These are phyloP conservation scores for Trypanosoma scelopori DNA, from an alignment of 208 protist species.

Conservation along the genomic window DNA sequence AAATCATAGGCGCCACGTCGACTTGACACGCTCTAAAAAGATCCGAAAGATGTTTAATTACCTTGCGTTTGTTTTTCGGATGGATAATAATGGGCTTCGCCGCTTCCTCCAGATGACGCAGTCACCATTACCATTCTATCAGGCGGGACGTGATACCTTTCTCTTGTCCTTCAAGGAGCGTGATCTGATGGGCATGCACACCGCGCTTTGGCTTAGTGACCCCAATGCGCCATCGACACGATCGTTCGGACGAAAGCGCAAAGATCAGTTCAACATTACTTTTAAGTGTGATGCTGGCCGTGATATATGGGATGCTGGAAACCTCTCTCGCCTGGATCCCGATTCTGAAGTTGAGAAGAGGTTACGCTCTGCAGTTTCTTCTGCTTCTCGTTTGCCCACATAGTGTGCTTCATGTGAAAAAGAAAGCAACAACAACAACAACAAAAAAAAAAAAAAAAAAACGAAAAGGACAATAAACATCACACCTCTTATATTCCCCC, in stretches of 20 bases:
- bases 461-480: too few species aligned
- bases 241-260: constrained; percentile 15
- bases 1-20: not conserved
- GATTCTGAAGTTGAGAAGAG: constrained; percentile 4
- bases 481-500: too few species aligned
- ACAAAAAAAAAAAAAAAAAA: constrained; percentile 5
- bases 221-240: constrained; percentile 10
- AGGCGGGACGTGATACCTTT: constrained; percentile 32
- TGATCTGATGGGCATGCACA: constrained; percentile 31
- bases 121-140: constrained; percentile 35
- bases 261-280: constrained; percentile 26
- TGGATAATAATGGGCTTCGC: constrained; percentile 31
- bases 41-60: constrained; percentile 38
- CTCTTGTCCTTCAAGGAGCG: constrained; percentile 22
- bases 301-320: constrained; percentile 18
- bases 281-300: constrained; percentile 29
- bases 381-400: not conserved
- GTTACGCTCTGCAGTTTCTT: constrained; percentile 1
- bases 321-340: not conserved
- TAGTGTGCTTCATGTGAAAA: not conserved
- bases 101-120: constrained; percentile 35
- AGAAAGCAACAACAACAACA: too few species aligned
- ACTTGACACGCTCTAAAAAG: constrained; percentile 12
- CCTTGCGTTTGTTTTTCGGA: constrained; percentile 33
- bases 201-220: constrained; percentile 33